Percentiles rank a stretch among this genome's conserved stretches.
These are phyloP conservation scores for Jatropha multifida DNA, from an alignment of 441 rosid species.

Conservation along the genomic window DNA sequence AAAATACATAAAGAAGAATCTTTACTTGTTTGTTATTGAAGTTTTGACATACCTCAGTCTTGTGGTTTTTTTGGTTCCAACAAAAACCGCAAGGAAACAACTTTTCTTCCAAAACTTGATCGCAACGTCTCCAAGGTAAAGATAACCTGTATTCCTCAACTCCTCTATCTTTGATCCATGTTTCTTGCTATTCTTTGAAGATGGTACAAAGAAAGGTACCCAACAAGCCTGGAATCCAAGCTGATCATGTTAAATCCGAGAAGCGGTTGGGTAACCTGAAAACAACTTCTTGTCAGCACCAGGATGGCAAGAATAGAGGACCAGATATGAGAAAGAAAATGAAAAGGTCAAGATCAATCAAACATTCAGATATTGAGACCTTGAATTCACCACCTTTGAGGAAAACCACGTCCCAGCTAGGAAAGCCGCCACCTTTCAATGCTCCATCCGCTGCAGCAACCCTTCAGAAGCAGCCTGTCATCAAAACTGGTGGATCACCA, in stretches of 20 bases:
- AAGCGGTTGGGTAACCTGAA: conserved; percentile 44
- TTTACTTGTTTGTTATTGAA: conserved; percentile 20
- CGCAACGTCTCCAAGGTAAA: conserved; percentile 35
- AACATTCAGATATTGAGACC: conserved; percentile 44
- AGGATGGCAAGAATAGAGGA: conserved; percentile 61
- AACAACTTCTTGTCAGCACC: conserved; percentile 39
- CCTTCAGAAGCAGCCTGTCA: conserved; percentile 37
- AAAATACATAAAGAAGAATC: conserved; percentile 24
- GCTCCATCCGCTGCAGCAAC: conserved; percentile 22
- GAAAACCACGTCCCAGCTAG: conserved; percentile 40
- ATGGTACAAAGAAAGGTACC: conserved; percentile 80
- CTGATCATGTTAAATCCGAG: conserved; percentile 45
- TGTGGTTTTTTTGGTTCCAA: neutral
- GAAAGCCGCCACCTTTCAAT: conserved; percentile 45
- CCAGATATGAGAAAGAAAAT: conserved; percentile 67
- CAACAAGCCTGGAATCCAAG: conserved; percentile 53
- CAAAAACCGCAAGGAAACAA: conserved; percentile 4
- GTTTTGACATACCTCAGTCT: conserved; percentile 1
- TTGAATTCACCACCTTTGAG: conserved; percentile 32
- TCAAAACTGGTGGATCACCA: conserved; percentile 46
- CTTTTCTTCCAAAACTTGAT: conserved; percentile 31
- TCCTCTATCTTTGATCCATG: conserved; percentile 20
- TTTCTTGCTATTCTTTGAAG: conserved; percentile 36
- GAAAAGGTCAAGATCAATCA: conserved; percentile 64
- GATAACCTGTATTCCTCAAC: conserved; percentile 12